These are phyloP conservation scores for Scopulariopsis brevicaulis DNA, from an alignment of 2,329 filamentous ascomycete species.

Conservation along the genomic window DNA sequence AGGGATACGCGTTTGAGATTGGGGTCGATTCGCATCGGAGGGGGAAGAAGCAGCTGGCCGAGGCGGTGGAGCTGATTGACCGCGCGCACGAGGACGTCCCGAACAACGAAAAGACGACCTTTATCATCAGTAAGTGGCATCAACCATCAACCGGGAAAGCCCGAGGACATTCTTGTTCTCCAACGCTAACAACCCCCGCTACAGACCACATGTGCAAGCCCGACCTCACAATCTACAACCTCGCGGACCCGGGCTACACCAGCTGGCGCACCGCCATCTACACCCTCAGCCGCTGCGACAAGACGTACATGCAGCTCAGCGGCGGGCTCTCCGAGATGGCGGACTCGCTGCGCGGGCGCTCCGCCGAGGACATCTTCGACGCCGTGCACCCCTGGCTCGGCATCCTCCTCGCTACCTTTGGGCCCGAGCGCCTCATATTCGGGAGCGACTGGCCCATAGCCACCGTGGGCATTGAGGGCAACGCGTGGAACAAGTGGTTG, in stretches of 20 bases:
- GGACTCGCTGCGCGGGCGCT: constrained; percentile 33
- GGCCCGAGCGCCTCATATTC: constrained; percentile 68
- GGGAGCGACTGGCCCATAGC: constrained; percentile 92
- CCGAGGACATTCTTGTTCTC: neutral
- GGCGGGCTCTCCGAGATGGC: constrained; percentile 75
- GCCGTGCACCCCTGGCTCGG: constrained; percentile 60
- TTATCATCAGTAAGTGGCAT: constrained; percentile 65
- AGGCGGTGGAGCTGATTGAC: constrained; percentile 59
- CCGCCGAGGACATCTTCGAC: constrained; percentile 46
- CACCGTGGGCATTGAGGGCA: constrained; percentile 38
- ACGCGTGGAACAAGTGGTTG: constrained; percentile 68
- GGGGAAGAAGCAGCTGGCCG: constrained; percentile 62
- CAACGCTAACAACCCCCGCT: neutral
- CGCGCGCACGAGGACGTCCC: constrained; percentile 50
- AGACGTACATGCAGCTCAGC: constrained; percentile 85
- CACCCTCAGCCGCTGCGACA: constrained; percentile 50
- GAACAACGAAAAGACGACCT: constrained; percentile 47
- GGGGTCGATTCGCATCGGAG: constrained; percentile 72
- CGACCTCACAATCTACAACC: constrained; percentile 54
- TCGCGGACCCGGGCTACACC: constrained; percentile 45
- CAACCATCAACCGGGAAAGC: neutral
- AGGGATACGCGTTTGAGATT: constrained; percentile 65
- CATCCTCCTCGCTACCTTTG: constrained; percentile 62
- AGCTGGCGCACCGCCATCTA: constrained; percentile 62
- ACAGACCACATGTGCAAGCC: constrained; percentile 90